Evolutionary conservation across 371 early-diverging fungal species (phyloP), one percentile per base, ranked within the genome.

Genomic region (Mortierella sp.): DNA sequence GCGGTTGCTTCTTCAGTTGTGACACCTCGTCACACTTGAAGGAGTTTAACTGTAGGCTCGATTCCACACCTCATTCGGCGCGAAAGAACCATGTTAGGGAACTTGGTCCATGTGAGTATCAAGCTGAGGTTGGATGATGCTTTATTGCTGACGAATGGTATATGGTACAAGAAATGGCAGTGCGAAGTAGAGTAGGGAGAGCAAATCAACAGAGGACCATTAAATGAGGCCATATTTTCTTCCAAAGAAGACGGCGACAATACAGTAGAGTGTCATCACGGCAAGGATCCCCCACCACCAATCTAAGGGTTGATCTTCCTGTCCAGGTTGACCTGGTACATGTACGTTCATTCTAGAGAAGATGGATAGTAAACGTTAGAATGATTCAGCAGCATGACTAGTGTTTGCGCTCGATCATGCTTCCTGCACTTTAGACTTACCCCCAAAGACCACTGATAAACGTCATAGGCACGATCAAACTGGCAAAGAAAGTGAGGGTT

Each of bases 391-490:
- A 28, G 10, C 19, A 28, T 13, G 14, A 45, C n/a, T 16, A 44
- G 44, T 44, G 10, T 4, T 34, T 34, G 34, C 34, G 34, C 34
- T 34, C 10, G 34, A 34, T 7, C 34, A 7, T 34, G 34, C 4
- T 10, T 7, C n/a, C n/a, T n/a, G 28, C 3, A 41, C 17, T 16
- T 55, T 25, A 22, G 4, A 61, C 62, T 50, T 54, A 72, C 73
- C 76, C 76, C 76, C 76, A 73, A 21, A 73, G 74, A 57, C 97
- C 98, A 9, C 97, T 94, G 27, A 97, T 86, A 22, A 98, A 83
- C 62, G 97, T 97, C 83, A 98, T 87, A n/a, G 99, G 98, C 13
- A 98, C 88, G 22, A 98, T 80, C 25, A 98, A 89, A 58, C 91
- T 90, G 14, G 96, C 98, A 58, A 96, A 72, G 68, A 94, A 94